phyloP scores from a whole-genome alignment of 169 alveolate genomes.

The Plasmodium cynomolgi region DNA sequence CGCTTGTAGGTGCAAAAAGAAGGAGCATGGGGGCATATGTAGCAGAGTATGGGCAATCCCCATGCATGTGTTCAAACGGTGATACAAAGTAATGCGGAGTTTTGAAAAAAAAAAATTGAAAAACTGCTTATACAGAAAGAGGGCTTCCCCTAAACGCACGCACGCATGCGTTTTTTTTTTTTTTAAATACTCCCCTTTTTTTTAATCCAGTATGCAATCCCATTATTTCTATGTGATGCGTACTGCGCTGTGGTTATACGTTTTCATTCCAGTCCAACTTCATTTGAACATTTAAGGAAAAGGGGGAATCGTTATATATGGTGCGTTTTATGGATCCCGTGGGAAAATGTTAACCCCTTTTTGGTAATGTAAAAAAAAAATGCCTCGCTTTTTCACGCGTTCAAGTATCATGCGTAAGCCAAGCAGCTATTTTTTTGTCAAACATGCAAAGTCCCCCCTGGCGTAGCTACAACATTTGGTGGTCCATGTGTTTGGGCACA shows the following conservation, averaged over 20 bases:
- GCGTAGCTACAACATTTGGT: neutral
- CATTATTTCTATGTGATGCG: neutral
- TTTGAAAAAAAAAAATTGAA: neutral
- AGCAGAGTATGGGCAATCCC: neutral
- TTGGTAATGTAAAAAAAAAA: neutral
- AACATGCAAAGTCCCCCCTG: neutral
- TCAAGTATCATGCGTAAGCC: neutral
- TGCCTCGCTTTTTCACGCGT: neutral
- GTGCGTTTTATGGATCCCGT: neutral
- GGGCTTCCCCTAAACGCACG: neutral
- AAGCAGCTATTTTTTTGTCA: neutral
- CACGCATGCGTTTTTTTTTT: neutral
- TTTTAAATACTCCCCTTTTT: too few relatives aligned
- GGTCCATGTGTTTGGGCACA: neutral
- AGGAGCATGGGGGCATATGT: neutral
- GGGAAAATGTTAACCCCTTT: neutral
- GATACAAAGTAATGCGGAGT: neutral
- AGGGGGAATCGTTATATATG: neutral
- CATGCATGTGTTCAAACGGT: neutral
- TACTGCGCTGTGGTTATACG: neutral
- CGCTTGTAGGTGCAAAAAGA: neutral
- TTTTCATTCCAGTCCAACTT: neutral
- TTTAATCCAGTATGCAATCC: neutral
- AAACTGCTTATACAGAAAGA: neutral
- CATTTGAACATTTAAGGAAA: neutral